Evolutionary conservation across 2,329 filamentous ascomycete genomes (phyloP).

Genomic region (Metarhizium anisopliae): DNA sequence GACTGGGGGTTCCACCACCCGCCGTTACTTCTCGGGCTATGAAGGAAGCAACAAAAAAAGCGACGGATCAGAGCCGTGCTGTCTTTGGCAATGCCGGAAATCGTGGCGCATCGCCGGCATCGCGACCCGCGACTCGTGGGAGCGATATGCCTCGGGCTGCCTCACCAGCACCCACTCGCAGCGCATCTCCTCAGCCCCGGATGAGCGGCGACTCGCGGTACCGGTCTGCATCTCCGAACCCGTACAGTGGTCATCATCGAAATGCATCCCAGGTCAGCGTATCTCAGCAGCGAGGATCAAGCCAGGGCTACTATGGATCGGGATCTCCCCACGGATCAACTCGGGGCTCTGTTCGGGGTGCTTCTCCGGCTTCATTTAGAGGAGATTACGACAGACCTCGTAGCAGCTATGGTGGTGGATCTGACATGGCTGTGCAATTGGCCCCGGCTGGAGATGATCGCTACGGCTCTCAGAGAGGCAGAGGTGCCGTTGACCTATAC

Average conservation of each 20-base stretch:
- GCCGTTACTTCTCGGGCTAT: constrained; percentile 91
- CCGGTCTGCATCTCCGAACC: constrained; percentile 54
- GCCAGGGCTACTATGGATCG: constrained; percentile 42
- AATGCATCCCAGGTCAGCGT: constrained; percentile 29
- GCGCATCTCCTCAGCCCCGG: constrained; percentile 52
- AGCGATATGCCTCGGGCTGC: constrained; percentile 49
- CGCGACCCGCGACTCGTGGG: constrained; percentile 51
- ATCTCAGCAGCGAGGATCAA: constrained; percentile 36
- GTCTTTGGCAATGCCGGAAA: constrained; percentile 47
- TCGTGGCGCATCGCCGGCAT: constrained; percentile 28
- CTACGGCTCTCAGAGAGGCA: constrained; percentile 49
- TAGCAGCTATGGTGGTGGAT: constrained; percentile 36
- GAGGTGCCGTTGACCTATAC: constrained; percentile 47
- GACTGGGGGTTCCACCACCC: constrained; percentile 80
- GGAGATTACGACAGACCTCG: constrained; percentile 39
- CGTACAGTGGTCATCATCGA: constrained; percentile 38
- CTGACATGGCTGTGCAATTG: constrained; percentile 61
- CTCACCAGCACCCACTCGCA: constrained; percentile 61
- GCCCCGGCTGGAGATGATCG: constrained; percentile 46
- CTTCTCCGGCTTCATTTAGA: constrained; percentile 38
- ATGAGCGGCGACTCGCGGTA: constrained; percentile 38
- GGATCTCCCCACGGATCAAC: constrained; percentile 40
- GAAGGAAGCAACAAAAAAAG: constrained; percentile 90
- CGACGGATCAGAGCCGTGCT: constrained; percentile 70
- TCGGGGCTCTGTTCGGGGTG: constrained; percentile 32